Conservation (phyloP, 2,329 filamentous ascomycete species). For the Colletotrichum karsti region DNA sequence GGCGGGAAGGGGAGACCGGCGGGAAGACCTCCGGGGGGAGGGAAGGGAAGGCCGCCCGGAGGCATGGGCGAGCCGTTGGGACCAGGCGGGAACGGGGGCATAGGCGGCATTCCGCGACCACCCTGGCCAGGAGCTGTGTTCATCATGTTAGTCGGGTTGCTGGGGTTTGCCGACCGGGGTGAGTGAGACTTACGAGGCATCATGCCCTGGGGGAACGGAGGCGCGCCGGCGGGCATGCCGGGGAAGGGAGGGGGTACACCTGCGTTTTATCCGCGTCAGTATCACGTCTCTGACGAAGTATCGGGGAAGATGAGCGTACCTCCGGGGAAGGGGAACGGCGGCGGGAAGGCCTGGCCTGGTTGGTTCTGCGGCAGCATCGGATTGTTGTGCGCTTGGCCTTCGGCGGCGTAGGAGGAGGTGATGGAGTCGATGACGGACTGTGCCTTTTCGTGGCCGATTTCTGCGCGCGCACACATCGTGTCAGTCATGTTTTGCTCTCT, state of each 20-base stretch:
- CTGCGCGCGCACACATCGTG: constrained; percentile 49
- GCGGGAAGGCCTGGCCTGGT: constrained; percentile 60
- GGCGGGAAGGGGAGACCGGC: constrained; percentile 39
- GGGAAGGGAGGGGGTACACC: constrained; percentile 68
- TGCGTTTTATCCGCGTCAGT: constrained; percentile 36
- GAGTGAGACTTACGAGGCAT: constrained; percentile 60
- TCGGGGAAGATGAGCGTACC: constrained; percentile 41
- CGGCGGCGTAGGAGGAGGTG: constrained; percentile 92
- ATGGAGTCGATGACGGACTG: constrained; percentile 99
- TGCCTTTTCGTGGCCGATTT: constrained; percentile 98
- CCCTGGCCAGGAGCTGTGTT: constrained; percentile 56
- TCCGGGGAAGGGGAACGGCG: constrained; percentile 71
- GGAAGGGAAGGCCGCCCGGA: constrained; percentile 53
- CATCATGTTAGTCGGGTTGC: neutral
- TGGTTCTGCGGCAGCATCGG: constrained; percentile 81
- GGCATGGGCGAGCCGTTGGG: constrained; percentile 46
- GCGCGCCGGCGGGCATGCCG: constrained; percentile 51
- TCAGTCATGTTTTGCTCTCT: too few species aligned
- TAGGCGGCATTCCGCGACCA: constrained; percentile 57
- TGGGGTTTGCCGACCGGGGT: neutral
- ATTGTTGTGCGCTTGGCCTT: constrained; percentile 87
- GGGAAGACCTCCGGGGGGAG: constrained; percentile 44
- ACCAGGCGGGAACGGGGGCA: constrained; percentile 53
- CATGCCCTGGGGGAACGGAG: constrained; percentile 49
- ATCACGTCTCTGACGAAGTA: neutral